Conservation (phyloP, 768 basidiomycete species). For the Termitomyces eurrhizus region DNA sequence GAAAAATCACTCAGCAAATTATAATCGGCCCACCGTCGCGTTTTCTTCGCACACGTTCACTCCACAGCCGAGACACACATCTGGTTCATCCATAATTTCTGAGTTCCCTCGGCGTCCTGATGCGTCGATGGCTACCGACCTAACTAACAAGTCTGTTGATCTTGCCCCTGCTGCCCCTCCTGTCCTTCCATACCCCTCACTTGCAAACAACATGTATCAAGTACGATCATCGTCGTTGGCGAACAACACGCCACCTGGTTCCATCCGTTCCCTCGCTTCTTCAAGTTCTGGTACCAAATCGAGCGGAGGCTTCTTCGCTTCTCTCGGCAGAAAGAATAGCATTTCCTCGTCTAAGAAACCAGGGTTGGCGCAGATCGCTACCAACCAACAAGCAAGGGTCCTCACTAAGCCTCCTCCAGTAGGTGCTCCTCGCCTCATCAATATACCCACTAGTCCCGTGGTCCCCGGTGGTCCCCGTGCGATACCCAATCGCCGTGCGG, state of each 20-base stretch:
- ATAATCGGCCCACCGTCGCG: slow-evolving; percentile 26
- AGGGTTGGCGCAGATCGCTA: slow-evolving; percentile 17
- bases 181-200: slow-evolving; percentile 70
- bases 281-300: slow-evolving; percentile 39
- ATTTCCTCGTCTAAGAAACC: slow-evolving; percentile 24
- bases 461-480: slow-evolving; percentile 77
- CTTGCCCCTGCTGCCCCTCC: slow-evolving; percentile 53
- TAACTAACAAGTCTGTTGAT: slow-evolving; percentile 46
- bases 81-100: slow-evolving; percentile 67
- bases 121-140: slow-evolving; percentile 73
- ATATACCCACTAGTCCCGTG: slow-evolving; percentile 39
- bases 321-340: slow-evolving; percentile 70
- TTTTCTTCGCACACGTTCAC: slow-evolving; percentile 40
- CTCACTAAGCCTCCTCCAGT: slow-evolving; percentile 20
- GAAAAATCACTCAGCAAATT: slow-evolving; percentile 19
- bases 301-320: slow-evolving; percentile 64
- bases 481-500: slow-evolving; percentile 49
- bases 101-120: slow-evolving; percentile 81
- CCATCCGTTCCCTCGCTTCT: slow-evolving; percentile 45
- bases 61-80: slow-evolving; percentile 62
- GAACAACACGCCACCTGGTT: slow-evolving; percentile 40
- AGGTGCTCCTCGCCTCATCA: slow-evolving; percentile 26
- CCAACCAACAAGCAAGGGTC: slow-evolving; percentile 22
- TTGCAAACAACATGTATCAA: slow-evolving; percentile 38
- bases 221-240: slow-evolving; percentile 29